phyloP scores from a whole-genome alignment of 192 early-diverging fungal genomes.

The Dimargaris verticillata region DNA sequence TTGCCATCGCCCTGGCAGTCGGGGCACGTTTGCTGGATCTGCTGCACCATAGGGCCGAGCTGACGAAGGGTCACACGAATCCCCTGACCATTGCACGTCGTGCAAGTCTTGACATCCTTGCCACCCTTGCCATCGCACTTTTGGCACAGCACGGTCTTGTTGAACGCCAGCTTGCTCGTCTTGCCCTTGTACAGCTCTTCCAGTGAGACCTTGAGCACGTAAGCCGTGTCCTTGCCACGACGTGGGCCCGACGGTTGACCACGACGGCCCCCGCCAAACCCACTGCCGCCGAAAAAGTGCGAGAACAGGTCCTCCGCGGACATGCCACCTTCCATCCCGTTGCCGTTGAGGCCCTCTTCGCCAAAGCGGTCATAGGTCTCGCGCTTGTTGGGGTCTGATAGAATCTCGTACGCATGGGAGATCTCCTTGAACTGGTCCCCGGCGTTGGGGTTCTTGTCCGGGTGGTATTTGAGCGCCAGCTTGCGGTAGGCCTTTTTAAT shows the following conservation, averaged over 20 bases:
- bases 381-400: slow-evolving; percentile 80
- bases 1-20: slow-evolving; percentile 85
- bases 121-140: slow-evolving; percentile 92
- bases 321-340: slow-evolving; percentile 56
- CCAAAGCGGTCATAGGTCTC: slow-evolving; percentile 83
- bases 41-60: slow-evolving; percentile 99
- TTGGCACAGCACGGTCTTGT: slow-evolving; percentile 80
- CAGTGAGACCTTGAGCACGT: slow-evolving; percentile 68
- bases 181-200: slow-evolving; percentile 91
- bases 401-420: slow-evolving; percentile 92
- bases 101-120: slow-evolving; percentile 79
- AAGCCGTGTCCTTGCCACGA: slow-evolving; percentile 82
- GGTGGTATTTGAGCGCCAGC: slow-evolving; percentile 48
- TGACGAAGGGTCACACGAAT: slow-evolving; percentile 78
- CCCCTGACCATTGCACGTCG: slow-evolving; percentile 77
- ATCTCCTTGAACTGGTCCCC: slow-evolving; percentile 95
- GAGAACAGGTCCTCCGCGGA: slow-evolving; percentile 90
- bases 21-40: slow-evolving; percentile 92
- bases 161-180: slow-evolving; percentile 86
- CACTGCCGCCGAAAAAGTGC: slow-evolving; percentile 85
- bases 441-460: slow-evolving; percentile 60
- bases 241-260: slow-evolving; percentile 60
- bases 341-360: slow-evolving; percentile 71
- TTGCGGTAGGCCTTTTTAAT: slow-evolving; percentile 98
- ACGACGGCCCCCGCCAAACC: slow-evolving; percentile 56